Evolutionary conservation across 805 yeast species (phyloP), one percentile per base, ranked within the genome.

Genomic region (Nakazawaea laoshanensis): DNA sequence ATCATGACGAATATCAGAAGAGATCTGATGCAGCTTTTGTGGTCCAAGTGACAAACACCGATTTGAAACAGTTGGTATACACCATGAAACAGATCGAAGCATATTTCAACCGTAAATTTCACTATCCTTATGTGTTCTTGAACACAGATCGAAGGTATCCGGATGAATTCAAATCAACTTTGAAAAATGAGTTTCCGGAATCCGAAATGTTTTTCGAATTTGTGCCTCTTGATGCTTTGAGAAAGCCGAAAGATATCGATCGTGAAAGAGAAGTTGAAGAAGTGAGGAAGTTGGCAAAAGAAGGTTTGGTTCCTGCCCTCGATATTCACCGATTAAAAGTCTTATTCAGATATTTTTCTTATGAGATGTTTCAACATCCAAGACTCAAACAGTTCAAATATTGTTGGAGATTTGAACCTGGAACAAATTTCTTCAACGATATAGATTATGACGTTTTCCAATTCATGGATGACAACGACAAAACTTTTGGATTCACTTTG

Each of bases 391-490:
- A 75, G 17, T 87, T 78, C 66, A 83, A 79, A 48, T 86, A 80
- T 70, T 85, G 84, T 65, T 87, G 95, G 96, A 76, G 95, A 56
- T 88, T 87, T 23, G 96, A 87, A 59, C 95, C 95, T 10, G 79
- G 72, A 44, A 74, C 78, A 45, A 69, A 72, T 51, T 67, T 83
- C 42, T 72, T 60, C 56, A 86, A 95, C 61, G 85, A 84, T 52
- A 63, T 87, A 38, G 75, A 76, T 46, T 80, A 80, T 54, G 95
- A 85, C 51, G 60, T 83, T 9, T 85, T 85, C 70, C 70, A 75
- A 57, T 82, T 65, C 59, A 82, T 85, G 94, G 73, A 73, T 45
- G 85, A 77, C 49, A 73, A 80, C 52, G 63, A 71, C 37, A 74
- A 80, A 59, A 69, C 63, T 34, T 85, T 83, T 53, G 87, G 88